Base-by-base conservation (phyloP, 352 stramenopile genomes). In the Elongisporangium prolatum region DNA sequence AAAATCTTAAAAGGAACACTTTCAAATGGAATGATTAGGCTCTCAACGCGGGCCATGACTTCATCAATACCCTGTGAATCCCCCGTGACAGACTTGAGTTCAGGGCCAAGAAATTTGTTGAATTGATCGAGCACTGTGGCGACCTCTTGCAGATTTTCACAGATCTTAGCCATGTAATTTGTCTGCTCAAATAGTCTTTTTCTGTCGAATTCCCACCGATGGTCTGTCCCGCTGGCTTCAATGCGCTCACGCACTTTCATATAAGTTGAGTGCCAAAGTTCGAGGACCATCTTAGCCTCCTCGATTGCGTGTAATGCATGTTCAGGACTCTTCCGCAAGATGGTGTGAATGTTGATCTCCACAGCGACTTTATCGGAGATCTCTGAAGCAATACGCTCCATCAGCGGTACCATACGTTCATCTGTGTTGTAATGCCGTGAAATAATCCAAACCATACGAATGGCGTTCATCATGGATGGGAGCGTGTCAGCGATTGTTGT, bases 401-500 rank as follows among this genome's bases (percentile, higher is more conserved):
- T 98, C 11, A 98, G 76, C 13, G 93, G 93, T 44, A 98, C 87
- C 91, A 98, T 98, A 4, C 94, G 80, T 59, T 98, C 91, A 54
- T 98, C 96, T n/a, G 91, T 98, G 63, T 98, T 98, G 76, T 98
- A 98, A 61, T 98, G 94, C 0, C 96, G 72, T 21, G 95, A 98
- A 52, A 98, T 98, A 63, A 98, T 98, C 96, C 96, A 98, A 11
- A 98, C 93, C 94, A 98, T 98, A 2, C 90, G 86, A 48, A 98
- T 96, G 1, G 91, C 91, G 59, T 97, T 98, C 86, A 98, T 97
- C 95, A 98, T 98, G 3, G 89, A 97, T 20, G 86, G 91, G 7
- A 98, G 62, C 24, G 91, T 98, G 54, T 98, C 95, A 0, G 93
- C 80, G 50, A 98, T 98, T 0, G 89, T 83, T 10, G 74, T 75